These are phyloP conservation scores for Alternaria brassicae DNA, from an alignment of 2,329 filamentous ascomycete species.

Conservation along the genomic window DNA sequence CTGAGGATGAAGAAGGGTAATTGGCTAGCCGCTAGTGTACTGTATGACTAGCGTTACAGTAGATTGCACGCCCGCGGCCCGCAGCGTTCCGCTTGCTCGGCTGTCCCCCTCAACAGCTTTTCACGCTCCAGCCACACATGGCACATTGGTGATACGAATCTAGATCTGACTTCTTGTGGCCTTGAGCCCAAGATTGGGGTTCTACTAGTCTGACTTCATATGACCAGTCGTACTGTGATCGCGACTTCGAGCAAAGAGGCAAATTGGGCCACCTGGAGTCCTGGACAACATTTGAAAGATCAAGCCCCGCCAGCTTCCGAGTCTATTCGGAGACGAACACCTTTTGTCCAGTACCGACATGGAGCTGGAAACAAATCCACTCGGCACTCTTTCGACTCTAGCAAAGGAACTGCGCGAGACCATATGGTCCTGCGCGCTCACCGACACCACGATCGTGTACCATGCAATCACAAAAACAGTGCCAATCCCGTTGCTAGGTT, in stretches of 20 bases:
- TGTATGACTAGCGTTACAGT: background rate
- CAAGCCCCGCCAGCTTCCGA: background rate
- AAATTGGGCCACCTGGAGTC: background rate
- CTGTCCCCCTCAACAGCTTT: conserved; percentile 1
- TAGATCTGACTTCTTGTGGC: background rate
- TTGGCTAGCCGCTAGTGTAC: conserved; percentile 2
- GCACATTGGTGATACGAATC: background rate
- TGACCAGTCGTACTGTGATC: background rate
- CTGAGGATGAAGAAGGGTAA: background rate
- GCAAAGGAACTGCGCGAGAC: background rate
- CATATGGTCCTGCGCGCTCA: background rate
- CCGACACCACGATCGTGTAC: conserved; percentile 4
- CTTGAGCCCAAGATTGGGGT: background rate
- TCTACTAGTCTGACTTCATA: background rate
- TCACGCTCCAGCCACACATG: background rate
- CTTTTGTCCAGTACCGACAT: background rate
- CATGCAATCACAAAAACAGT: background rate
- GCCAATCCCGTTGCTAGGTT: conserved; percentile 1
- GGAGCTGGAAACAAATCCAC: background rate
- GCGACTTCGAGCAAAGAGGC: background rate
- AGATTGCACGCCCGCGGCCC: conserved; percentile 1
- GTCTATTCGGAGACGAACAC: background rate
- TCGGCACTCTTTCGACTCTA: background rate
- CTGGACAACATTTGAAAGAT: background rate
- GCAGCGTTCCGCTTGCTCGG: conserved; percentile 7